These are phyloP conservation scores for Gymnopilus junonius DNA, from an alignment of 768 basidiomycete genomes.

Conservation along the genomic window DNA sequence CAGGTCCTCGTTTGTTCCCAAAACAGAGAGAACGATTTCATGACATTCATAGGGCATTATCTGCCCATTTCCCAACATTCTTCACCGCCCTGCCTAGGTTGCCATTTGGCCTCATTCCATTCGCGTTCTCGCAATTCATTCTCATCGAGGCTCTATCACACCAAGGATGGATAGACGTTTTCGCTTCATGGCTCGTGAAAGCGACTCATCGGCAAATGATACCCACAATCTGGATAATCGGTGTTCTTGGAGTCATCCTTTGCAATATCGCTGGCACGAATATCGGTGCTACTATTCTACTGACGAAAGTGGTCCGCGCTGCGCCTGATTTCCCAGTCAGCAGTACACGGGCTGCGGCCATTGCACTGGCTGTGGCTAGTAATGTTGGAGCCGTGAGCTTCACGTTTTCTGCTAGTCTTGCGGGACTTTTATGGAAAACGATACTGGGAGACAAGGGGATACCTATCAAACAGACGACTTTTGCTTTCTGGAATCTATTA, in stretches of 20 bases:
- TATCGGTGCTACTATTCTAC: slow-evolving; percentile 89
- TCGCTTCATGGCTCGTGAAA: slow-evolving; percentile 66
- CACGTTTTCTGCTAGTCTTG: slow-evolving; percentile 87
- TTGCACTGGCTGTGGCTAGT: slow-evolving; percentile 81
- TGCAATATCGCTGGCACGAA: slow-evolving; percentile 90
- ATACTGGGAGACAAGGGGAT: slow-evolving; percentile 80
- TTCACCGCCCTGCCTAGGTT: slow-evolving; percentile 67
- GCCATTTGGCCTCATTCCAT: slow-evolving; percentile 84
- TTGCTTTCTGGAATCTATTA: slow-evolving; percentile 74
- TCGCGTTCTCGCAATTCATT: slow-evolving; percentile 95
- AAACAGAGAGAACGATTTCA: slow-evolving; percentile 22
- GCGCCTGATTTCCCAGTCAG: slow-evolving; percentile 38
- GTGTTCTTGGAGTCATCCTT: slow-evolving; percentile 70
- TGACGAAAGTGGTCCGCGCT: slow-evolving; percentile 74
- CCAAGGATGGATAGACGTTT: slow-evolving; percentile 89
- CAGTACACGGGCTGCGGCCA: slow-evolving; percentile 58
- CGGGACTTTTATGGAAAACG: slow-evolving; percentile 82
- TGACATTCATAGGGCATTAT: slow-evolving; percentile 11
- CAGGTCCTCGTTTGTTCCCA: slow-evolving; percentile 18
- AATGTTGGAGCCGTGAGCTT: slow-evolving; percentile 93
- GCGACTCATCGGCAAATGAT: slow-evolving; percentile 47
- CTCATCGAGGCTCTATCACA: slow-evolving; percentile 83
- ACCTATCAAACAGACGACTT: slow-evolving; percentile 56
- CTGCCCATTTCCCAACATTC: slow-evolving; percentile 70
- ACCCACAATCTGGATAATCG: slow-evolving; percentile 67